These are phyloP conservation scores for Pleurostoma richardsiae DNA, from an alignment of 2,329 filamentous ascomycete genomes.

Conservation along the genomic window DNA sequence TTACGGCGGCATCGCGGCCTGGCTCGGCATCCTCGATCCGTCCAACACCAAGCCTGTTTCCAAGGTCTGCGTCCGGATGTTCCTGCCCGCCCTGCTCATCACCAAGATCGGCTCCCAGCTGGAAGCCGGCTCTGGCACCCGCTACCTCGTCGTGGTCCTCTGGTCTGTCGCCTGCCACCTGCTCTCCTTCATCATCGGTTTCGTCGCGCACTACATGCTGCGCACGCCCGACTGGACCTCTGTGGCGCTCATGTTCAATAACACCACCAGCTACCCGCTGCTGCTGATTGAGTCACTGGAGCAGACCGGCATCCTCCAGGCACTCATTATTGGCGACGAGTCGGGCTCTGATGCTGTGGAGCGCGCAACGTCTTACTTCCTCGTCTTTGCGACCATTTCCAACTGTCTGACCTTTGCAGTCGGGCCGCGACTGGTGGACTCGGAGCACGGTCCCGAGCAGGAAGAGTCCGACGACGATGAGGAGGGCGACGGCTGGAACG, in stretches of 20 bases:
- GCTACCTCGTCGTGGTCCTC: constrained; percentile 30
- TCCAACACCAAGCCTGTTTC: constrained; percentile 33
- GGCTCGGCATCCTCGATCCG: constrained; percentile 28
- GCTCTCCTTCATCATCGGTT: constrained; percentile 33
- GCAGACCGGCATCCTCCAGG: constrained; percentile 49
- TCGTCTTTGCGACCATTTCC: constrained; percentile 59
- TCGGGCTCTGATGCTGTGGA: constrained; percentile 43
- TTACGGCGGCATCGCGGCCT: constrained; percentile 35
- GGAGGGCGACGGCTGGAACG: constrained; percentile 13
- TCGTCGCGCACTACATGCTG: constrained; percentile 26
- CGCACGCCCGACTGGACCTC: constrained; percentile 40
- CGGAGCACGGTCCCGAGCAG: constrained; percentile 27
- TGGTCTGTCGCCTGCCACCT: constrained; percentile 35
- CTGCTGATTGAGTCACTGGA: constrained; percentile 35
- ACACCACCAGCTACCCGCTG: constrained; percentile 40
- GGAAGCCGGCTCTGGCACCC: constrained; percentile 24
- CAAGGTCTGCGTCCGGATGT: constrained; percentile 39
- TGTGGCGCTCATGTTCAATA: constrained; percentile 42
- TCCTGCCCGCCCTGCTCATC: constrained; percentile 39
- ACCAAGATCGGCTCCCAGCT: constrained; percentile 38
- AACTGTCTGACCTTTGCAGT: constrained; percentile 61
- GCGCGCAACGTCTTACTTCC: constrained; percentile 58
- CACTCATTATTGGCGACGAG: constrained; percentile 35
- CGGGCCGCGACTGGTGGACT: constrained; percentile 53
- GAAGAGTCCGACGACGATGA: constrained; percentile 16